phyloP scores from a whole-genome alignment of 1,284 basidiomycete genomes.

The Ceratobasidium sp. region DNA sequence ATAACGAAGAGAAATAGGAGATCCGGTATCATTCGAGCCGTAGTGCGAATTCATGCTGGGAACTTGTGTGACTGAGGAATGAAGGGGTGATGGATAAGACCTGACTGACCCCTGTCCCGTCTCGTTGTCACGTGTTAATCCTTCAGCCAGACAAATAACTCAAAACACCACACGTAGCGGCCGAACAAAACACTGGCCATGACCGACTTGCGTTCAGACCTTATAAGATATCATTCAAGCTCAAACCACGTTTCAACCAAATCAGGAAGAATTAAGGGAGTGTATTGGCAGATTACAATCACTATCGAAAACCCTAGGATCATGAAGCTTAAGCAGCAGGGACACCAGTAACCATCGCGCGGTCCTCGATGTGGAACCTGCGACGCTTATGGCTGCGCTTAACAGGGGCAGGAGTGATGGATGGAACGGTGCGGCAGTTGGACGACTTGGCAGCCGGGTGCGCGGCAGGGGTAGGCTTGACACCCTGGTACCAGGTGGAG shows the following conservation, averaged over 20 bases:
- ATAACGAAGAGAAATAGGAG: background rate
- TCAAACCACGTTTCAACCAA: background rate
- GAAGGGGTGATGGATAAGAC: too few relatives aligned
- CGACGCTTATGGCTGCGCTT: conserved; percentile 32
- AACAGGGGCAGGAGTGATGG: conserved; percentile 47
- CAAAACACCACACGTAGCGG: too few relatives aligned
- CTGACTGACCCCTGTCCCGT: too few relatives aligned
- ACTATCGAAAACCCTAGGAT: background rate
- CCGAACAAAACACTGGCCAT: too few relatives aligned
- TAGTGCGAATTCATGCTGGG: background rate
- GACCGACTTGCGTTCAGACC: too few relatives aligned
- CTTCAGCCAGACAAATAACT: too few relatives aligned
- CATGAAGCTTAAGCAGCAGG: background rate
- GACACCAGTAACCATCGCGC: conserved; percentile 5
- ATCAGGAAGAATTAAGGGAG: background rate
- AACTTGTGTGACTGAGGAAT: too few relatives aligned
- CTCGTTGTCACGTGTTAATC: too few relatives aligned
- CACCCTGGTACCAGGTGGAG: conserved; percentile 65
- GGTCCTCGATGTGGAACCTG: conserved; percentile 11
- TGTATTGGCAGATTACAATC: conserved; percentile 10
- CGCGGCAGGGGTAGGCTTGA: conserved; percentile 58
- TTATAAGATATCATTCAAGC: too few relatives aligned
- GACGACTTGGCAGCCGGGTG: conserved; percentile 55
- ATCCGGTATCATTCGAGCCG: background rate
- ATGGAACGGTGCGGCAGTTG: conserved; percentile 56